These are phyloP conservation scores for Backusella psychrophila DNA, from an alignment of 192 early-diverging fungal genomes.

Conservation along the genomic window DNA sequence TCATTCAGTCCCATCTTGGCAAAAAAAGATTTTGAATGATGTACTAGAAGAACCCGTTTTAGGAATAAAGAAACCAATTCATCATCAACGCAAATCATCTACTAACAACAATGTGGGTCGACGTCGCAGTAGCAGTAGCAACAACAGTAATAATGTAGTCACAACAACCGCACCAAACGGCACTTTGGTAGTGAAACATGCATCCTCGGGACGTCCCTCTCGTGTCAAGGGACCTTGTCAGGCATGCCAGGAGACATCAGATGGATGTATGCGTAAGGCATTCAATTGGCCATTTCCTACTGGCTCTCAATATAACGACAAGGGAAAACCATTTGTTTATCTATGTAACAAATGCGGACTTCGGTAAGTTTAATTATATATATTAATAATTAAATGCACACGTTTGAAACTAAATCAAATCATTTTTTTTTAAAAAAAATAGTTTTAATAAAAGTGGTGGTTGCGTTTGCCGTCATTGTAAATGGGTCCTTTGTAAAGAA, in stretches of 20 bases:
- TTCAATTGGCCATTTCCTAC: constrained; percentile 39
- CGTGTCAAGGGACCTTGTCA: constrained; percentile 37
- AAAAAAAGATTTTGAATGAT: constrained; percentile 1
- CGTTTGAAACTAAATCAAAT: background rate
- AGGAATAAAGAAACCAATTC: background rate
- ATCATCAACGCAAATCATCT: background rate
- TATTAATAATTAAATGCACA: background rate
- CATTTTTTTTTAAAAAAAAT: constrained; percentile 24
- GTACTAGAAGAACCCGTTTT: background rate
- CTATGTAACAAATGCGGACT: constrained; percentile 45
- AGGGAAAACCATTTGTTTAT: constrained; percentile 38
- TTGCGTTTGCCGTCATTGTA: constrained; percentile 35
- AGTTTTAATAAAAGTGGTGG: constrained; percentile 38
- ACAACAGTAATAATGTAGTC: background rate
- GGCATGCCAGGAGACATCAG: constrained; percentile 35
- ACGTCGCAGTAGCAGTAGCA: background rate
- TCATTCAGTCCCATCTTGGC: background rate
- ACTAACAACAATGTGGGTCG: background rate
- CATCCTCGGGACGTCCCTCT: constrained; percentile 19
- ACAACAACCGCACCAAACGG: background rate
- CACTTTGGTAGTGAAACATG: constrained; percentile 12
- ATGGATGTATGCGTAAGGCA: constrained; percentile 41
- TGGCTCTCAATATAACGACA: constrained; percentile 24
- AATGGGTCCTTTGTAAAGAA: constrained; percentile 44
- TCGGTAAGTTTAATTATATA: constrained; percentile 23